These are phyloP conservation scores for Cymbopogon flexuosus DNA, from an alignment of 202 grass and related monocot species.

Conservation along the genomic window DNA sequence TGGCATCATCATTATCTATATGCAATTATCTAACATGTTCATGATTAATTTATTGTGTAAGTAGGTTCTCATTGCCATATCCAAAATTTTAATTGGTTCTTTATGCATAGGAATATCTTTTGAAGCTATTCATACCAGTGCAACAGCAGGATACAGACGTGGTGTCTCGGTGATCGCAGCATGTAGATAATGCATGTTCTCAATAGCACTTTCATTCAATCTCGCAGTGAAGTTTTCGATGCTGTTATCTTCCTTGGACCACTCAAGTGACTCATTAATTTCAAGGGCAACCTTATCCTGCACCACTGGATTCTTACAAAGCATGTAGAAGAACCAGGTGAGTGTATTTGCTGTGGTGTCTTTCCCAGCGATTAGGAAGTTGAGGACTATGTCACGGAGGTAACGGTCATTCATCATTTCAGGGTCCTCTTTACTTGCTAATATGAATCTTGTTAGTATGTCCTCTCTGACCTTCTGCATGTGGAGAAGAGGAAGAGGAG, in stretches of 20 bases:
- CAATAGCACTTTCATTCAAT: too few species aligned
- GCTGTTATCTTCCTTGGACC: constrained; percentile 25
- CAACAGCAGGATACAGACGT: too few species aligned
- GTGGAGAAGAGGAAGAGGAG: neutral
- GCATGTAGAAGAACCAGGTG: constrained; percentile 54
- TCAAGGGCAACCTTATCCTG: too few species aligned
- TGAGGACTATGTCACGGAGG: constrained; percentile 60
- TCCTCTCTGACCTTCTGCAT: constrained; percentile 38
- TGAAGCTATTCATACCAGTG: neutral
- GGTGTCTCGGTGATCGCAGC: too few species aligned
- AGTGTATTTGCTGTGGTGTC: constrained; percentile 49
- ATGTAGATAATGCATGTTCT: too few species aligned
- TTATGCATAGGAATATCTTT: neutral
- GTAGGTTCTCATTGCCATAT: neutral
- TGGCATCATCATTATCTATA: neutral
- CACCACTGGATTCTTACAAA: constrained; percentile 48
- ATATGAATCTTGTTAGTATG: constrained; percentile 54
- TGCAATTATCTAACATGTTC: neutral
- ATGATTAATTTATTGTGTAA: neutral
- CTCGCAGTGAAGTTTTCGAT: too few species aligned
- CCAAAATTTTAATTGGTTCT: neutral
- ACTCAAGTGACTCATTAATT: too few species aligned
- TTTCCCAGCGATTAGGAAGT: constrained; percentile 55
- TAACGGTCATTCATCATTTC: constrained; percentile 36
- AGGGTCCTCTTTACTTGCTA: constrained; percentile 40